Percentiles rank a stretch among this genome's conserved stretches.
phyloP scores from a whole-genome alignment of 441 rosid species.

The Melastoma candidum region DNA sequence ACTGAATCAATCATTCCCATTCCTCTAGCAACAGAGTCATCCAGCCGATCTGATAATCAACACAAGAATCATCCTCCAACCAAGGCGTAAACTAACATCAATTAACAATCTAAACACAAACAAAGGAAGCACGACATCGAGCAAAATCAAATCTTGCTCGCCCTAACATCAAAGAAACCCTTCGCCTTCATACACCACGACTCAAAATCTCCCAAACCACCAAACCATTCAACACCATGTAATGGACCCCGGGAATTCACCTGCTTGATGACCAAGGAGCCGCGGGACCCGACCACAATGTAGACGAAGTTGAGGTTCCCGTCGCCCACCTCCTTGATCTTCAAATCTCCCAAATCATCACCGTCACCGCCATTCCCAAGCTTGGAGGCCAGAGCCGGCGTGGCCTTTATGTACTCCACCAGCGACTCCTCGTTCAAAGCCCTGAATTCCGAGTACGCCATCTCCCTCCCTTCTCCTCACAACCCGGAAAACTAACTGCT shows the following conservation, averaged over 20 bases:
- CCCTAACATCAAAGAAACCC: too few relatives aligned
- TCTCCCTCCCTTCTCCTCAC: slow-evolving; percentile 5
- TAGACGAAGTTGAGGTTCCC: slow-evolving; percentile 85
- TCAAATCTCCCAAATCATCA: slow-evolving; percentile 36
- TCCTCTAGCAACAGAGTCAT: too few relatives aligned
- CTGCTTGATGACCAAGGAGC: slow-evolving; percentile 83
- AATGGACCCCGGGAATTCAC: slow-evolving; percentile 12
- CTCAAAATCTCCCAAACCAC: neutral
- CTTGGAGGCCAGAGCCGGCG: slow-evolving; percentile 56
- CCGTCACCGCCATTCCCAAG: slow-evolving; percentile 21
- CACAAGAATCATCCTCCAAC: too few relatives aligned
- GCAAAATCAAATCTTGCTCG: too few relatives aligned
- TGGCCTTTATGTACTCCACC: slow-evolving; percentile 55
- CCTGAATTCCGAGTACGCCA: slow-evolving; percentile 56
- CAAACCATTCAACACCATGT: neutral
- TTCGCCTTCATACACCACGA: neutral
- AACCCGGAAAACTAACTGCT: neutral
- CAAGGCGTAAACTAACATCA: too few relatives aligned
- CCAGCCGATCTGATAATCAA: too few relatives aligned
- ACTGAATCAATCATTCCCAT: too few relatives aligned
- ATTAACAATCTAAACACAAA: too few relatives aligned
- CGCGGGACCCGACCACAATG: slow-evolving; percentile 49
- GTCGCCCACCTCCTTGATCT: slow-evolving; percentile 81
- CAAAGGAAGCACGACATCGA: too few relatives aligned
- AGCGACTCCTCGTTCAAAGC: slow-evolving; percentile 58